Conservation (phyloP, 163 green algal genomes). For the Scenedesmus sp. region DNA sequence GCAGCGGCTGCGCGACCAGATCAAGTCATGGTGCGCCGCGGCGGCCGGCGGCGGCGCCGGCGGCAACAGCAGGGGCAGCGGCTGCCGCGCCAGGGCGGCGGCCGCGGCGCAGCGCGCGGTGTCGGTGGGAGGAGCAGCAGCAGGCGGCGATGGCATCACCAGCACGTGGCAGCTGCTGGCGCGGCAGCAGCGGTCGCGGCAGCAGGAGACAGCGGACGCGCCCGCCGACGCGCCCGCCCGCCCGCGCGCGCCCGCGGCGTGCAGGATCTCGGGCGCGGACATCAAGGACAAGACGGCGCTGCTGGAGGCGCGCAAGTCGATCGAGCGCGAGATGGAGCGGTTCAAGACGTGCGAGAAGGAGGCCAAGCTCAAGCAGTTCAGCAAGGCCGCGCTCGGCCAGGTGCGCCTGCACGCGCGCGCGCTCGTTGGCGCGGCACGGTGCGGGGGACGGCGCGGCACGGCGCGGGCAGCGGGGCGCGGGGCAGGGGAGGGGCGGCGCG, state of each 20-base stretch:
- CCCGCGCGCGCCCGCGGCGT: not conserved
- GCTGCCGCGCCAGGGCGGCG: no score
- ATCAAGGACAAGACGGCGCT: constrained; percentile 98
- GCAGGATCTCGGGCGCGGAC: constrained; percentile 83
- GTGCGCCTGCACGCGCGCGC: not conserved
- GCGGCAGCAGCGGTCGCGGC: not conserved
- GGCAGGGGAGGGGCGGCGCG: no score
- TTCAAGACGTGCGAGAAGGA: constrained; percentile 98
- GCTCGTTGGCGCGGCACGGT: not conserved
- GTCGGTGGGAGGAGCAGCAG: no score
- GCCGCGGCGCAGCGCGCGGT: not conserved
- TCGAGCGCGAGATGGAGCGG: constrained; percentile 97
- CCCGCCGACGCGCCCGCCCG: no score
- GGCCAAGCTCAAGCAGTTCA: constrained; percentile 96
- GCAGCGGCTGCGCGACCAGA: constrained; percentile 94
- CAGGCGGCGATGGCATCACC: not conserved
- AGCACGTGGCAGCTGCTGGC: not conserved
- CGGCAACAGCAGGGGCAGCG: no score
- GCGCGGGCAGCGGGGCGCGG: no score
- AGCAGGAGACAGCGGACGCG: no score
- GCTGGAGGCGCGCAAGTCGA: constrained; percentile 85
- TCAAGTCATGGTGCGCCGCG: constrained; percentile 92
- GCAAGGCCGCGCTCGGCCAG: constrained; percentile 82
- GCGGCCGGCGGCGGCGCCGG: no score
- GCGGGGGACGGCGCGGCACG: no score